Evolutionary conservation across 192 early-diverging fungal species (phyloP).

Genomic region (Dissophora ornata): DNA sequence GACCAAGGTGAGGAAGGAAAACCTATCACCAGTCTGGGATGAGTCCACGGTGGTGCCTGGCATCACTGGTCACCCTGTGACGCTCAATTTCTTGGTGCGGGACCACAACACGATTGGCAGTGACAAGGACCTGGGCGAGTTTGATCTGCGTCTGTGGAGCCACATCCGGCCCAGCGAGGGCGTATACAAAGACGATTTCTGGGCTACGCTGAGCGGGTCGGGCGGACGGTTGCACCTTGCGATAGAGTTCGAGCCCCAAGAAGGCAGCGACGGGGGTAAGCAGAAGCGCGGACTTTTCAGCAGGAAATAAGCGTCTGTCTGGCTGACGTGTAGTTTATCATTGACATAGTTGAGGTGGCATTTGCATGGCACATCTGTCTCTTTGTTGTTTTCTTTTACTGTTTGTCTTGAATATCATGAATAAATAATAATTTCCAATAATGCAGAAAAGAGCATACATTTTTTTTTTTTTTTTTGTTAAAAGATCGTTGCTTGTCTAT

Average conservation of each 20-base stretch:
- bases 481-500: too few relatives aligned
- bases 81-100: conserved; percentile 68
- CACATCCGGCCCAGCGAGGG: conserved; percentile 46
- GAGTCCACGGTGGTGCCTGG: conserved; percentile 41
- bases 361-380: too few relatives aligned
- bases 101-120: conserved; percentile 76
- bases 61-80: conserved; percentile 41
- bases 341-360: too few relatives aligned
- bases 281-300: conserved; percentile 27
- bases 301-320: conserved; percentile 22
- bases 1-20: conserved; percentile 79
- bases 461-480: too few relatives aligned
- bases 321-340: too few relatives aligned
- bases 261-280: conserved; percentile 1
- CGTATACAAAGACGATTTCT: conserved; percentile 34
- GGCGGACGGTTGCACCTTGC: conserved; percentile 38
- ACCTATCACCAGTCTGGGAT: conserved; percentile 72
- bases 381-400: too few relatives aligned
- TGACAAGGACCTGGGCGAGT: conserved; percentile 73
- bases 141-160: conserved; percentile 65
- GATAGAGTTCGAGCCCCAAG: conserved; percentile 38
- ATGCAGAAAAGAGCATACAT: neutral
- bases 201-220: conserved; percentile 36
- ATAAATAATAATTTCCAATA: neutral
- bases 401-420: too few relatives aligned